A percentile compares a stretch with the other conserved stretches of the same genome.
Conservation (phyloP, 305 asterid genomes). For the Caryopteris hybrid region DNA sequence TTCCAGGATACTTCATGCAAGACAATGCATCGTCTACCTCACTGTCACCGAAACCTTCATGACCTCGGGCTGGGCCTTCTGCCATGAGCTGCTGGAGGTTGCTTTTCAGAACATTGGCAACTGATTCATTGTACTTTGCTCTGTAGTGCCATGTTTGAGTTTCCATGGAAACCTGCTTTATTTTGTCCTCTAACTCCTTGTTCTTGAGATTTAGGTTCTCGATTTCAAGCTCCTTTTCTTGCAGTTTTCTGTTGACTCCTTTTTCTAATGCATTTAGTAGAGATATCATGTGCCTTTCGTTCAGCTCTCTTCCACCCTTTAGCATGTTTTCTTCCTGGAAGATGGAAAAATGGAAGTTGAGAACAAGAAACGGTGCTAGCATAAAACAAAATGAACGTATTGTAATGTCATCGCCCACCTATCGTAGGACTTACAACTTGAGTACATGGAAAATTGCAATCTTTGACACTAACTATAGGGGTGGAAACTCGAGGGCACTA, state of each 20-base stretch:
- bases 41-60: slow-evolving; percentile 58
- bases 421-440: not conserved
- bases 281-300: slow-evolving; percentile 41
- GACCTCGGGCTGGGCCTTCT: slow-evolving; percentile 33
- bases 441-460: no score
- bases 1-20: slow-evolving; percentile 26
- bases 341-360: not conserved
- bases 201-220: slow-evolving; percentile 45
- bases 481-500: no score
- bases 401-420: not conserved
- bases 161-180: slow-evolving; percentile 48
- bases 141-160: slow-evolving; percentile 61
- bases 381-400: not conserved
- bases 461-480: no score
- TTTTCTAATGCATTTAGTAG: slow-evolving; percentile 37
- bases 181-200: slow-evolving; percentile 50
- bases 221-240: slow-evolving; percentile 49
- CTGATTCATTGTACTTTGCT: slow-evolving; percentile 59
- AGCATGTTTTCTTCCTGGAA: slow-evolving; percentile 42
- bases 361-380: not conserved
- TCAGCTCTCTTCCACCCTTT: slow-evolving; percentile 45
- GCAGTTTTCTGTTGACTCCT: slow-evolving; percentile 34
- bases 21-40: slow-evolving; percentile 54
- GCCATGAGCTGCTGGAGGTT: slow-evolving; percentile 52
- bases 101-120: slow-evolving; percentile 38